Evolutionary conservation across 768 basidiomycete species (phyloP), one percentile per base, ranked within the genome.

Genomic region (Agrocybe chaxingu): DNA sequence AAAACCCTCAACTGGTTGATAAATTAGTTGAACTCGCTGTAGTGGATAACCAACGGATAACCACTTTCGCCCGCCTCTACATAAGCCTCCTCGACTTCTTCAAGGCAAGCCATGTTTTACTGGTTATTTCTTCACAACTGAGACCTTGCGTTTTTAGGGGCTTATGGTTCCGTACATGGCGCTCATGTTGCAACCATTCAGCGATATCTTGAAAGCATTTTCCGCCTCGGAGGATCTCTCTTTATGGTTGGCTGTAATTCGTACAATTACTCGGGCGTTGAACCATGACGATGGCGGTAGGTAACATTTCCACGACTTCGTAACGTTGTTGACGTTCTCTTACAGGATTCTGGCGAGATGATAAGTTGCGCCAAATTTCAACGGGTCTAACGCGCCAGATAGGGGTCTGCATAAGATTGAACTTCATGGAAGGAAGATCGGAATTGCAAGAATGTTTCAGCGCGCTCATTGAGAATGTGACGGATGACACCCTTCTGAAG

Each of bases 121-220:
- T 43, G 8, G 8, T 10, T 33, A 42, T 5, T 51, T 11, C 13
- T 24, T 37, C 37, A 18, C 18, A 29, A 9, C 19, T 49, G 35
- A 49, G 32, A 19, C 19, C 38, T 42, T 37, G 3, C 42, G 24
- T 11, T 18, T 24, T 12, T 51, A 92, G 90, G 81, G 74, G 18
- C 74, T 98, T 60, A 92, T 98, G 81, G 89, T 86, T 11, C 92
- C 95, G 0, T 98, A 98, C 68, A 89, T 92, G 77, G 78, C 85
- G 7, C 85, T 85, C 67, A 66, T 93, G 40, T 64, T 93, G 36
- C 76, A 77, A 52, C 80, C 89, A 8, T 80, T 90, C 40, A 66
- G 80, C 41, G 82, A 87, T 40, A 67, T 81, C 1, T 72, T 98
- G 34, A 73, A 79, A 38, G 63, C 70, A 3, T 88, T 77, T 57